phyloP scores from a whole-genome alignment of 2,329 filamentous ascomycete genomes.

The Bipolaris cookei region DNA sequence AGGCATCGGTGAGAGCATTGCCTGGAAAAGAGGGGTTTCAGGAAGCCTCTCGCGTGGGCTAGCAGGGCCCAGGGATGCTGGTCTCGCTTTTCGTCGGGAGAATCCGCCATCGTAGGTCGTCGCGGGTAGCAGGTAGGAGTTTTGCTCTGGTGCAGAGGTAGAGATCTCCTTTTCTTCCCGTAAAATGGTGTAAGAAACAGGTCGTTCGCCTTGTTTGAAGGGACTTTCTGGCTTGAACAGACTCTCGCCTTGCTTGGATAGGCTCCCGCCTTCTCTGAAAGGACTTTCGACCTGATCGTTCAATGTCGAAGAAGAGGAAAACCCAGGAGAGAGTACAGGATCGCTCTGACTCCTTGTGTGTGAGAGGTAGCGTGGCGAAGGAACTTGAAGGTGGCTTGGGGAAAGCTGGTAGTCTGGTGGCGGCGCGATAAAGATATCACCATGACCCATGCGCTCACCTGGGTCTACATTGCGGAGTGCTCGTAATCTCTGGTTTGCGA shows the following conservation, averaged over 20 bases:
- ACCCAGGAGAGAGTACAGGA: constrained; percentile 28
- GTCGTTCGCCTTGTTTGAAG: constrained; percentile 12
- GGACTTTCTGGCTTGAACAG: constrained; percentile 7
- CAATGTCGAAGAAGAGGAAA: constrained; percentile 27
- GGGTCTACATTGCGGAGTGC: constrained; percentile 40
- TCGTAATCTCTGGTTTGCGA: constrained; percentile 44
- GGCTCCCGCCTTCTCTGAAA: constrained; percentile 5
- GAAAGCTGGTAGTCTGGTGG: constrained; percentile 39
- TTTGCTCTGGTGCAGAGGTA: constrained; percentile 20
- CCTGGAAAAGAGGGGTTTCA: background rate
- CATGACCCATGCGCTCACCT: constrained; percentile 42
- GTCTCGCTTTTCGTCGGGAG: constrained; percentile 13
- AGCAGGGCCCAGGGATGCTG: constrained; percentile 21
- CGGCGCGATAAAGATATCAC: constrained; percentile 45
- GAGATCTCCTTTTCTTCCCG: constrained; percentile 19
- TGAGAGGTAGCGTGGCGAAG: constrained; percentile 19
- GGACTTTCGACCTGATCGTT: constrained; percentile 20
- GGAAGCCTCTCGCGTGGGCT: constrained; percentile 2
- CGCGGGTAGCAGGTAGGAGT: constrained; percentile 28
- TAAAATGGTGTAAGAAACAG: constrained; percentile 23
- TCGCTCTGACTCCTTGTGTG: constrained; percentile 34
- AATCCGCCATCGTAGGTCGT: constrained; percentile 31
- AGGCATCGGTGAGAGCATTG: constrained; percentile 14
- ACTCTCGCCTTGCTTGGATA: no score
- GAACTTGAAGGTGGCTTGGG: constrained; percentile 13